These are phyloP conservation scores for Xylaria sp. DNA, from an alignment of 2,329 filamentous ascomycete genomes.

Conservation along the genomic window DNA sequence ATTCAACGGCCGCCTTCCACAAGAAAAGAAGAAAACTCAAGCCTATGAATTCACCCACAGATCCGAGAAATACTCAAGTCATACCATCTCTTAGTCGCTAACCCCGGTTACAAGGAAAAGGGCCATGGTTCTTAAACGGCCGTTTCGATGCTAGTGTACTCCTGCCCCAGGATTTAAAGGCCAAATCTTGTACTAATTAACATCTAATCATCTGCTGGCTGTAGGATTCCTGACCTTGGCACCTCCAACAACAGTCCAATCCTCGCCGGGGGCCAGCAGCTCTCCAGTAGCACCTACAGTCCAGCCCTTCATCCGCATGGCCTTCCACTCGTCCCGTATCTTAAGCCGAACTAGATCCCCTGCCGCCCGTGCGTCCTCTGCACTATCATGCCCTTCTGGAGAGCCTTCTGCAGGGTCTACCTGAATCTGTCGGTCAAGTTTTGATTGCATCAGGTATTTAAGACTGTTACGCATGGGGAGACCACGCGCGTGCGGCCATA, in stretches of 20 bases:
- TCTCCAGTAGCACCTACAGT: slow-evolving; percentile 60
- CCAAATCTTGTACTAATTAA: not conserved
- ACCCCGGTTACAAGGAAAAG: not conserved
- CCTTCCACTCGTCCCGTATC: slow-evolving; percentile 76
- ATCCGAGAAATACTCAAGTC: not conserved
- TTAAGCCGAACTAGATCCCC: slow-evolving; percentile 84
- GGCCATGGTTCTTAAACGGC: too few species aligned
- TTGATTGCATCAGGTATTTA: slow-evolving; percentile 75
- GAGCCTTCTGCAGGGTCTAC: slow-evolving; percentile 63
- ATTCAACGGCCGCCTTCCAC: not conserved
- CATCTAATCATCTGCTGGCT: slow-evolving; percentile 5
- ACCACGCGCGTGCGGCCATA: slow-evolving; percentile 82
- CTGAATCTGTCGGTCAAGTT: slow-evolving; percentile 83
- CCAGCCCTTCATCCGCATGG: slow-evolving; percentile 76
- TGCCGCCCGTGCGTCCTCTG: slow-evolving; percentile 89
- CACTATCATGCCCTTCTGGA: slow-evolving; percentile 83
- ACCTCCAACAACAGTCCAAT: slow-evolving; percentile 41
- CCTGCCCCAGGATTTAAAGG: not conserved
- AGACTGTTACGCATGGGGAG: slow-evolving; percentile 82
- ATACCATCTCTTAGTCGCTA: not conserved
- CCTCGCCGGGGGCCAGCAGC: slow-evolving; percentile 54
- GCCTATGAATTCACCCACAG: not conserved
- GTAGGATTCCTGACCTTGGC: slow-evolving; percentile 36
- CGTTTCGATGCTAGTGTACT: not conserved
- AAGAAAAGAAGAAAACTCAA: too few species aligned